These are phyloP conservation scores for Tolypocladium amazonense DNA, from an alignment of 2,329 filamentous ascomycete species.

Conservation along the genomic window DNA sequence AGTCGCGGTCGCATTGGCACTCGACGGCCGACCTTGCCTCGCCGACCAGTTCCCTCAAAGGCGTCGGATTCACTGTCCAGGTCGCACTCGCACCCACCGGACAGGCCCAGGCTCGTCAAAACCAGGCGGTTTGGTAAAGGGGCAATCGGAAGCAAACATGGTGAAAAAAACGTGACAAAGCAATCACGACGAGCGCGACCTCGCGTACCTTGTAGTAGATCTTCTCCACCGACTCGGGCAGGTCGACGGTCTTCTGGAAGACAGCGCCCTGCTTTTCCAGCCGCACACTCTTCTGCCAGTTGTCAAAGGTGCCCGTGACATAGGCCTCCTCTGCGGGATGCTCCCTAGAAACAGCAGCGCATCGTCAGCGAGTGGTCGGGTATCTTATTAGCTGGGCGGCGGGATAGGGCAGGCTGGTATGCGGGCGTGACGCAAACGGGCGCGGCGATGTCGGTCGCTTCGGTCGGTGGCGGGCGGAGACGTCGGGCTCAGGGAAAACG, in stretches of 20 bases:
- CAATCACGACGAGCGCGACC: not conserved
- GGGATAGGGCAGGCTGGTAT: not conserved
- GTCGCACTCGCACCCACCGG: not conserved
- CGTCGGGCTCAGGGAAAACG: conserved; percentile 16
- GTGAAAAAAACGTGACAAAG: not conserved
- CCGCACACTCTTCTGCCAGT: conserved; percentile 81
- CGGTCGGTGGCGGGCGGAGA: not conserved
- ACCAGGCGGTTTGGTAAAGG: not conserved
- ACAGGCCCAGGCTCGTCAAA: not conserved
- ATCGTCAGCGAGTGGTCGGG: conserved; percentile 3
- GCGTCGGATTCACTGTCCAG: not conserved
- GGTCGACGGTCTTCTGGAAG: conserved; percentile 72
- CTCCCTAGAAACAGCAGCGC: conserved; percentile 47
- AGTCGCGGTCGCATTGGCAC: not conserved
- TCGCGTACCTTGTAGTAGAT: conserved; percentile 84
- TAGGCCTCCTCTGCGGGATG: conserved; percentile 78
- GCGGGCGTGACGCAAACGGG: not conserved
- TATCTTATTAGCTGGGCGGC: not conserved
- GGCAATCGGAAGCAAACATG: not conserved
- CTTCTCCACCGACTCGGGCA: conserved; percentile 58
- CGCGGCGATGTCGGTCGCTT: not conserved
- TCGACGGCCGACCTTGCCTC: not conserved
- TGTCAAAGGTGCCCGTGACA: conserved; percentile 92
- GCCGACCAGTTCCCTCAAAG: not conserved
- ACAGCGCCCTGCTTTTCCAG: conserved; percentile 63